Percentiles rank a stretch among this genome's conserved stretches.
Evolutionary conservation across 768 basidiomycete species (phyloP).

Genomic region (Mycena polygramma): DNA sequence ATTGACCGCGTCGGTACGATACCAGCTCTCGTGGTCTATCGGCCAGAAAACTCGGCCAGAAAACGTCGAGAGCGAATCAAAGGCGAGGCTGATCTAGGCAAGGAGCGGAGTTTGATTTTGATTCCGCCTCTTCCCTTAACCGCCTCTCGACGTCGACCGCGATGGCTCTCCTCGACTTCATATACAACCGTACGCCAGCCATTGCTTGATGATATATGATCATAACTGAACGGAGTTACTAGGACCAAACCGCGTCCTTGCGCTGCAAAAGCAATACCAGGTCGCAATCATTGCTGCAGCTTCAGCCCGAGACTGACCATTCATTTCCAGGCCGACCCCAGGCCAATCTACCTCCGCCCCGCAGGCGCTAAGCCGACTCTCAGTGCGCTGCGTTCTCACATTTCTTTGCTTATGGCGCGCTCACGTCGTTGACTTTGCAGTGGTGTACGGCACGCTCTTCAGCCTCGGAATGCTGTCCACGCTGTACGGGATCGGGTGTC

Average conservation of each 20-base stretch:
- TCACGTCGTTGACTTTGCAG: constrained; percentile 2
- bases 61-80: not conserved
- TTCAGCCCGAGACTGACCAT: constrained; percentile 11
- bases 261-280: constrained; percentile 40
- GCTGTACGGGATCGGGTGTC: constrained; percentile 37
- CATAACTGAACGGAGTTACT: not conserved
- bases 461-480: constrained; percentile 35
- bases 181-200: constrained; percentile 33
- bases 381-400: constrained; percentile 4
- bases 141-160: constrained; percentile 33
- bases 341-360: constrained; percentile 38
- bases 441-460: constrained; percentile 34
- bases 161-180: constrained; percentile 39
- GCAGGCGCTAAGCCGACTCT: constrained; percentile 37
- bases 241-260: constrained; percentile 38
- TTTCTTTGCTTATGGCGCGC: not conserved
- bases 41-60: not conserved
- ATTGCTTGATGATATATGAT: not conserved
- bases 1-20: not conserved
- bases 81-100: not conserved
- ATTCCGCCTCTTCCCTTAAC: not conserved
- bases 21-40: too few species aligned
- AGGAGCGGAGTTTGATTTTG: constrained; percentile 12
- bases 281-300: constrained; percentile 9
- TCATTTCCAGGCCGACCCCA: constrained; percentile 30